Percentiles rank a stretch among this genome's conserved stretches.
These are phyloP conservation scores for Tylopilus rubrobrunneus DNA, from an alignment of 768 basidiomycete genomes.

Conservation along the genomic window DNA sequence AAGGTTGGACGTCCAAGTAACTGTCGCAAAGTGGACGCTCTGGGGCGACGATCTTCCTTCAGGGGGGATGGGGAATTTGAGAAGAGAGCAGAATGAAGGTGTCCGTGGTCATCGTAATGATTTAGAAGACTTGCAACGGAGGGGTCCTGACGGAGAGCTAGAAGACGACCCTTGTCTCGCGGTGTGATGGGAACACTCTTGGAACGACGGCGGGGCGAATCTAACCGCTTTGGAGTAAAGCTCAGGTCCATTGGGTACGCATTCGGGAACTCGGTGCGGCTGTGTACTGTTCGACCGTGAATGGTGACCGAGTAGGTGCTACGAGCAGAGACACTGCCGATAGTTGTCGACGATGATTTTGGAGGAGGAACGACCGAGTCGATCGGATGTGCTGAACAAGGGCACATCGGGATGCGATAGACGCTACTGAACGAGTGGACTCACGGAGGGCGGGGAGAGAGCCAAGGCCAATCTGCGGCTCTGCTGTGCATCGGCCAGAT, in stretches of 20 bases:
- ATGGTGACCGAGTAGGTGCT: constrained; percentile 75
- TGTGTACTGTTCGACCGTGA: constrained; percentile 55
- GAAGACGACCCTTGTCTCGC: constrained; percentile 49
- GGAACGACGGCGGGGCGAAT: constrained; percentile 27
- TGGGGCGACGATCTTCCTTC: constrained; percentile 45
- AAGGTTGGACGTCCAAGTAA: constrained; percentile 55
- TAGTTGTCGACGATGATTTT: constrained; percentile 47
- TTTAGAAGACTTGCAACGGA: constrained; percentile 73
- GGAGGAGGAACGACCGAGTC: constrained; percentile 51
- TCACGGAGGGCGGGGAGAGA: constrained; percentile 68
- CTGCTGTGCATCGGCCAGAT: constrained; percentile 60
- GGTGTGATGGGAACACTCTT: constrained; percentile 37
- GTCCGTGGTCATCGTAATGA: constrained; percentile 71
- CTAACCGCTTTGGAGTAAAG: constrained; percentile 26
- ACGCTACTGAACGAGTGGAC: constrained; percentile 24
- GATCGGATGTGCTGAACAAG: constrained; percentile 57
- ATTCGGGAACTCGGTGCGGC: constrained; percentile 62
- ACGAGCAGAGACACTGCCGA: constrained; percentile 47
- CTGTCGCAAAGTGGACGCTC: constrained; percentile 71
- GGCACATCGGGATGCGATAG: neutral
- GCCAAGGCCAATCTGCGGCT: constrained; percentile 51
- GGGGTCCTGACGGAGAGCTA: constrained; percentile 66
- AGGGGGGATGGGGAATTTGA: constrained; percentile 48
- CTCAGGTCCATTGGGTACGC: constrained; percentile 43
- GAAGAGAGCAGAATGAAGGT: constrained; percentile 57